Percentiles rank a stretch among this genome's conserved stretches.
Conservation (phyloP, 1,284 basidiomycete genomes). For the Xerocomus amazonicus region DNA sequence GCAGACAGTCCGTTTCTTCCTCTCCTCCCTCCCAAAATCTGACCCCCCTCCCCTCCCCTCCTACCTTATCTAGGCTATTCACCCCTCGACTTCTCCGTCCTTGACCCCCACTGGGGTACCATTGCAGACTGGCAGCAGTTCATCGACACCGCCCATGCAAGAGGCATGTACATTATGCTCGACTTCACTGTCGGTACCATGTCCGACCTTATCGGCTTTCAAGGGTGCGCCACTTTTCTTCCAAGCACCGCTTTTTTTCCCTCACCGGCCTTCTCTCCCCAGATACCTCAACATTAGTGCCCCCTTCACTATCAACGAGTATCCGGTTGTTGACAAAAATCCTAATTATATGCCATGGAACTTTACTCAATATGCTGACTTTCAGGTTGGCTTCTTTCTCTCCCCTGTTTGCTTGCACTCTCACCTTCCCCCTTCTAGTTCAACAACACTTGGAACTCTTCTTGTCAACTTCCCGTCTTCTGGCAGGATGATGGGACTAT, state of each 20-base stretch:
- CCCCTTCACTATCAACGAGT: constrained; percentile 74
- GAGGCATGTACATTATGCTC: constrained; percentile 86
- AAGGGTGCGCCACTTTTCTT: constrained; percentile 49
- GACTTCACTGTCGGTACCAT: constrained; percentile 94
- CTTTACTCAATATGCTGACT: constrained; percentile 80
- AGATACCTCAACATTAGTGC: constrained; percentile 78
- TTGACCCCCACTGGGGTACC: constrained; percentile 89
- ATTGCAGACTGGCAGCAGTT: constrained; percentile 72
- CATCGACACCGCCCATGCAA: constrained; percentile 73
- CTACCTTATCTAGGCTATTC: constrained; percentile 71
- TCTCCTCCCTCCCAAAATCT: constrained; percentile 1
- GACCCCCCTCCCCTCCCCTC: no score
- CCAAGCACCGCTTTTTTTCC: constrained; percentile 5
- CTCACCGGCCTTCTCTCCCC: constrained; percentile 17
- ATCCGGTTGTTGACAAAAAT: constrained; percentile 72
- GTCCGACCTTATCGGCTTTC: constrained; percentile 81
- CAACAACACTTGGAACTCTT: constrained; percentile 62
- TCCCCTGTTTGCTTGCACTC: neutral
- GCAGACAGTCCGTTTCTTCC: constrained; percentile 71
- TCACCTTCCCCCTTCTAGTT: constrained; percentile 38
- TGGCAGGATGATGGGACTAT: constrained; percentile 73
- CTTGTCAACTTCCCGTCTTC: constrained; percentile 74
- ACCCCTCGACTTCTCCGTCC: constrained; percentile 81
- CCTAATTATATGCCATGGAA: constrained; percentile 81
- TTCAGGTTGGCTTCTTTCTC: constrained; percentile 44